Evolutionary conservation across 192 early-diverging fungal genomes (phyloP), one percentile per base, ranked within the genome.

Genomic region (Chytriomyces confervae): DNA sequence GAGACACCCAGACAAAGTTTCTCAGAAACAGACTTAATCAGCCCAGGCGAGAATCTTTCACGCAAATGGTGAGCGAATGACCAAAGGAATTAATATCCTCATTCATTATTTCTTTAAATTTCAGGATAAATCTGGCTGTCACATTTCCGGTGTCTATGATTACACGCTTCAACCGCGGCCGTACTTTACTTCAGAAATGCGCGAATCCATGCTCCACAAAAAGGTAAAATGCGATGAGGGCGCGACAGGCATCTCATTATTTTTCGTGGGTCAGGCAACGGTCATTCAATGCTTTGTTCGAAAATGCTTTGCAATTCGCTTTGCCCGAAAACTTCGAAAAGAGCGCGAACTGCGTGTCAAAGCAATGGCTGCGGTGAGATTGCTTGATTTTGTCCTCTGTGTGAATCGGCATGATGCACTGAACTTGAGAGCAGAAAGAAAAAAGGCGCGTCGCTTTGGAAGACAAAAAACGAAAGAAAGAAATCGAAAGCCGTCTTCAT

Each of bases 1-100:
- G 89, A 10, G 89, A 90, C 64, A 84, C 85, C 8, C 89, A 90
- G 73, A 90, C 89, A 18, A 85, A 88, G 65, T 81, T 84, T 61
- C 50, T 73, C 45, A 60, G 77, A 23, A 81, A 90, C 53, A 76
- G 85, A 13, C 47, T 69, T 6, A 62, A 77, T 0, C 89, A 90
- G 75, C 50, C 81, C 24, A 73, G 24, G 18, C 57, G 72, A 0
- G 86, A 90, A 24, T 60, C 79, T 6, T 62, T 50, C 20, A 90
- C 88, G 27, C 89, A 90, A 81, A 90, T 90, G 89, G 89, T 89
- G 82, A 13, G 43, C 7, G 23, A 9, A 16, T 23, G 1, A 3
- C 53, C 13, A 47, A n/a, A 65, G 44, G 51, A 18, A 20, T 49
- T 13, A 44, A 80, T 46, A 2, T 72, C 23, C 7, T 75, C 36